Evolutionary conservation across 2,329 filamentous ascomycete genomes (phyloP).

Genomic region (Fusarium sp.): DNA sequence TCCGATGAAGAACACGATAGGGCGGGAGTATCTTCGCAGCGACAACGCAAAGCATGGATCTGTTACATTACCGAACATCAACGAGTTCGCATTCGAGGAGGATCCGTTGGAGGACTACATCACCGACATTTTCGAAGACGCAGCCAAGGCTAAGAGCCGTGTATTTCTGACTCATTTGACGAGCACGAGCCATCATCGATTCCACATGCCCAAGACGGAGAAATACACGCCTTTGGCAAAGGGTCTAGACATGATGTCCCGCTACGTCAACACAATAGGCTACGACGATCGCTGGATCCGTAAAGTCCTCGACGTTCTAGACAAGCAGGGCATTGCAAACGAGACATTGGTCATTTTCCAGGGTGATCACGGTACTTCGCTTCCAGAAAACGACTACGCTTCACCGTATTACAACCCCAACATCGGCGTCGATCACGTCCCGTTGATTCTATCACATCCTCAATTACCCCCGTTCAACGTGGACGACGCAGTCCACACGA

Average conservation of each 20-base stretch:
- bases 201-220: slow-evolving; percentile 42
- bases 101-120: slow-evolving; percentile 45
- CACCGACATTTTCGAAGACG: slow-evolving; percentile 43
- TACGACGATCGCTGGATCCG: slow-evolving; percentile 46
- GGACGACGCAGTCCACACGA: slow-evolving; percentile 43
- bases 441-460: slow-evolving; percentile 45
- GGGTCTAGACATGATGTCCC: slow-evolving; percentile 43
- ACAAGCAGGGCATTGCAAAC: slow-evolving; percentile 45
- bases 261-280: slow-evolving; percentile 44
- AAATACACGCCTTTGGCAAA: slow-evolving; percentile 39
- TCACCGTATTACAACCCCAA: slow-evolving; percentile 47
- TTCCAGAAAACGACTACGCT: slow-evolving; percentile 43
- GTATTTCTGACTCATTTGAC: slow-evolving; percentile 48
- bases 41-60: slow-evolving; percentile 42
- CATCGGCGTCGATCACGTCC: slow-evolving; percentile 44
- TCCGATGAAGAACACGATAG: slow-evolving; percentile 35
- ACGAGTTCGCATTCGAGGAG: slow-evolving; percentile 48
- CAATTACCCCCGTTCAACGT: slow-evolving; percentile 41
- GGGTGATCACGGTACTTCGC: slow-evolving; percentile 46
- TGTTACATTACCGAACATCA: slow-evolving; percentile 43
- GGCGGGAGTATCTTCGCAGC: slow-evolving; percentile 43
- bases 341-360: slow-evolving; percentile 46
- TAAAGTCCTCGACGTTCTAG: slow-evolving; percentile 42
- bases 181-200: slow-evolving; percentile 48
- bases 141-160: slow-evolving; percentile 43